These are phyloP conservation scores for Gastrodia elata DNA, from an alignment of 106 monocot genomes.

Conservation along the genomic window DNA sequence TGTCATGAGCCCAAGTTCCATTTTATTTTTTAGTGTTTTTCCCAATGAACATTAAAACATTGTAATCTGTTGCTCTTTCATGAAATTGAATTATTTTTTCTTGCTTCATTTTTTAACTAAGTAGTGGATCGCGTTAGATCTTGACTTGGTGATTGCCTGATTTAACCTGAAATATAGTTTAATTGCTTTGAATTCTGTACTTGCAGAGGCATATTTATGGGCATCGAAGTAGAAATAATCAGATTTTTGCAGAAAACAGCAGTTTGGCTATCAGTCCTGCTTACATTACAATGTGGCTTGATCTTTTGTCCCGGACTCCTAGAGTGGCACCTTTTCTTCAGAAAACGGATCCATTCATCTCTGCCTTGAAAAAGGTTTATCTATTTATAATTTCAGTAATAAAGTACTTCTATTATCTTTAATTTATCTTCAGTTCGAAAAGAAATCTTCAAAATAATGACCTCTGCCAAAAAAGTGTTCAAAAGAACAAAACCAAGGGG, in stretches of 20 bases:
- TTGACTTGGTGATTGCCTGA: too few relatives aligned
- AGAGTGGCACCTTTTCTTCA: slow-evolving; percentile 93
- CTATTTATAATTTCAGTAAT: neutral
- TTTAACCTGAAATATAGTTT: neutral
- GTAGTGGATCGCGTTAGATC: neutral
- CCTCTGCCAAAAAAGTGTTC: neutral
- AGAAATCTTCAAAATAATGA: neutral
- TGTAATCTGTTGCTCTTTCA: neutral
- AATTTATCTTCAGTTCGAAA: neutral
- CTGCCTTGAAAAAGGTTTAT: slow-evolving; percentile 69
- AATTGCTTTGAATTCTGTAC: neutral
- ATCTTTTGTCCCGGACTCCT: slow-evolving; percentile 83
- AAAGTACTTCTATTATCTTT: neutral
- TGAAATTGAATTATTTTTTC: neutral
- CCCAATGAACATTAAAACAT: too few relatives aligned
- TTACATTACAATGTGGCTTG: slow-evolving; percentile 74
- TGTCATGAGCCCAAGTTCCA: neutral
- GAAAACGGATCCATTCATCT: slow-evolving; percentile 69
- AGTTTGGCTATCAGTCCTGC: slow-evolving; percentile 74
- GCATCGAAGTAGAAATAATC: slow-evolving; percentile 54
- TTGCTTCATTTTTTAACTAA: neutral
- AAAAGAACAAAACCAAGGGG: neutral
- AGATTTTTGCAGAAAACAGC: slow-evolving; percentile 82
- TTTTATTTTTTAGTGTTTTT: neutral
- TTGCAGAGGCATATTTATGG: slow-evolving; percentile 97